Evolutionary conservation across 2,329 filamentous ascomycete genomes (phyloP).

Genomic region (Exophiala mesophila): DNA sequence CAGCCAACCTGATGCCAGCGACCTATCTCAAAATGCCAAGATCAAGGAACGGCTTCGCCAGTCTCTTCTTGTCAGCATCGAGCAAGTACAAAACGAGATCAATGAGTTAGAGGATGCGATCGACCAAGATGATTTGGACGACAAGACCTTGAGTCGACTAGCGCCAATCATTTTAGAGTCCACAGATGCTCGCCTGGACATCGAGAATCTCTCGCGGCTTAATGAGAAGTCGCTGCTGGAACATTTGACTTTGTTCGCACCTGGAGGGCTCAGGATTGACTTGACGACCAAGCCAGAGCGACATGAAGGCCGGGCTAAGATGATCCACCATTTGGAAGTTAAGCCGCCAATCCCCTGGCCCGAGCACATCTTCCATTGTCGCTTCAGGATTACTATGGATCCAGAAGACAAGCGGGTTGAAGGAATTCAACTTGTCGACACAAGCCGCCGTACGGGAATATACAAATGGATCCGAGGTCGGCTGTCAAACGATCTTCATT

Average conservation of each 20-base stretch:
- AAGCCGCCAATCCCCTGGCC: conserved; percentile 24
- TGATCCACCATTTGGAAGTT: conserved; percentile 17
- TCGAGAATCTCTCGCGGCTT: neutral
- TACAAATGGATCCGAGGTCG: conserved; percentile 20
- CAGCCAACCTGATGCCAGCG: conserved; percentile 9
- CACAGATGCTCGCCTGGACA: neutral
- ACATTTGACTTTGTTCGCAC: conserved; percentile 24
- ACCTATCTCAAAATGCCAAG: conserved; percentile 2
- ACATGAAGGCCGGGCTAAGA: conserved; percentile 11
- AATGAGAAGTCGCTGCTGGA: neutral
- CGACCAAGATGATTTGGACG: conserved; percentile 6
- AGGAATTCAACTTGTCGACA: conserved; percentile 8
- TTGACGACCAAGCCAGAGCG: conserved; percentile 10
- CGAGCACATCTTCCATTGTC: conserved; percentile 10
- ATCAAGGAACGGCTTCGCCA: conserved; percentile 11
- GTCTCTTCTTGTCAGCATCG: conserved; percentile 7
- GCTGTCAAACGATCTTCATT: conserved; percentile 18
- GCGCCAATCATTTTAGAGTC: neutral
- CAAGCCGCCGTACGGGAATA: conserved; percentile 9
- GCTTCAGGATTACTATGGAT: conserved; percentile 20
- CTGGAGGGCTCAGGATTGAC: conserved; percentile 20
- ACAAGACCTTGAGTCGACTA: conserved; percentile 7
- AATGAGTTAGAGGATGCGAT: conserved; percentile 10
- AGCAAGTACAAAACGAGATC: conserved; percentile 7
- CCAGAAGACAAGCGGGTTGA: conserved; percentile 14